These are phyloP conservation scores for Boletus coccyginus DNA, from an alignment of 768 basidiomycete genomes.

Conservation along the genomic window DNA sequence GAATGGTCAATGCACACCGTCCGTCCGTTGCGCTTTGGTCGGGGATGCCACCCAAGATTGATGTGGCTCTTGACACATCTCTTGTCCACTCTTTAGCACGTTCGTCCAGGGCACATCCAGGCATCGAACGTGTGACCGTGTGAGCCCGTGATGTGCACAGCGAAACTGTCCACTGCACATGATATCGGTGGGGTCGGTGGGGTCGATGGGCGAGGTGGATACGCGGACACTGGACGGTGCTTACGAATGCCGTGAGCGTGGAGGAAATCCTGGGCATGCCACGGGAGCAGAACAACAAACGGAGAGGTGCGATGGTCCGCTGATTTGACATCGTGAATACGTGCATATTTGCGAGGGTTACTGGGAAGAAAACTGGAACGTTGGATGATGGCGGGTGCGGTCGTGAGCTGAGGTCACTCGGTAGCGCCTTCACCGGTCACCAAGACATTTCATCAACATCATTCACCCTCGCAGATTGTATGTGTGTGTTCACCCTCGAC, in stretches of 20 bases:
- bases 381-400: neutral
- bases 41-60: slow-evolving; percentile 28
- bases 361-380: neutral
- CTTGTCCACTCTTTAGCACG: no score
- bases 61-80: slow-evolving; percentile 41
- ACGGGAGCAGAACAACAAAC: slow-evolving; percentile 12
- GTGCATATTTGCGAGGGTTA: neutral
- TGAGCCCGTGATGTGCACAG: no score
- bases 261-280: slow-evolving; percentile 17
- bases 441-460: neutral
- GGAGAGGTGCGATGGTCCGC: slow-evolving; percentile 25
- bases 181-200: no score
- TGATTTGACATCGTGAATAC: slow-evolving; percentile 6
- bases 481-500: no score
- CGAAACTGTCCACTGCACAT: no score
- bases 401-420: neutral
- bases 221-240: no score
- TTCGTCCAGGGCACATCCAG: slow-evolving; percentile 49
- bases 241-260: slow-evolving; percentile 34
- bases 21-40: slow-evolving; percentile 23
- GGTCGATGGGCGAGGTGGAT: no score
- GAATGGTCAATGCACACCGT: neutral
- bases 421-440: neutral
- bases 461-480: neutral
- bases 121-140: slow-evolving; percentile 30